Evolutionary conservation across 441 rosid species (phyloP).

Genomic region (Pelargonium australe): DNA sequence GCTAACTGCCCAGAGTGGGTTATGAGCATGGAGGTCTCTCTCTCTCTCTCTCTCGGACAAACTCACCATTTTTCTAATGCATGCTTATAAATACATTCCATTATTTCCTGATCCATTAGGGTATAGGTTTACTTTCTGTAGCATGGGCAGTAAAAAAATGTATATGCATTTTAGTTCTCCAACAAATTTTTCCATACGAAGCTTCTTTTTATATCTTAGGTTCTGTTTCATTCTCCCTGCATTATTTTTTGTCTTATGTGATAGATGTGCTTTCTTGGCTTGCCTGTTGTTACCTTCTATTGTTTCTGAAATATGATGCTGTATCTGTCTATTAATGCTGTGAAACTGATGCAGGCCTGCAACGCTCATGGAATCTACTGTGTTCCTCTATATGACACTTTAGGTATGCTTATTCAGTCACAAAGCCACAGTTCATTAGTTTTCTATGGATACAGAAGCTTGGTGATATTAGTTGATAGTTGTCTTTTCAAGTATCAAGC

Average conservation of each 20-base stretch:
- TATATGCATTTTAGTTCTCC: neutral
- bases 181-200: neutral
- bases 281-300: constrained; percentile 1
- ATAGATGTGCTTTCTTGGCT: neutral
- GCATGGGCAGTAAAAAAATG: neutral
- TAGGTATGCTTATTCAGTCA: constrained; percentile 51
- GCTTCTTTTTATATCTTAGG: neutral
- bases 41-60: neutral
- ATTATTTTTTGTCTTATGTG: neutral
- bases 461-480: no score
- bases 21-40: constrained; percentile 89
- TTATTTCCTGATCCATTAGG: neutral
- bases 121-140: neutral
- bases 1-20: constrained; percentile 85
- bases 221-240: neutral
- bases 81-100: neutral
- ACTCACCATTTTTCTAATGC: neutral
- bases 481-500: no score
- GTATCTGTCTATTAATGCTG: constrained; percentile 13
- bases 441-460: no score
- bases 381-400: constrained; percentile 89
- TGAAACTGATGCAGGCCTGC: constrained; percentile 67
- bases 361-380: constrained; percentile 91
- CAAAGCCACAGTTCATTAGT: neutral
- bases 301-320: constrained; percentile 11